These are phyloP conservation scores for Claviceps sp. DNA, from an alignment of 2,329 filamentous ascomycete genomes.

Conservation along the genomic window DNA sequence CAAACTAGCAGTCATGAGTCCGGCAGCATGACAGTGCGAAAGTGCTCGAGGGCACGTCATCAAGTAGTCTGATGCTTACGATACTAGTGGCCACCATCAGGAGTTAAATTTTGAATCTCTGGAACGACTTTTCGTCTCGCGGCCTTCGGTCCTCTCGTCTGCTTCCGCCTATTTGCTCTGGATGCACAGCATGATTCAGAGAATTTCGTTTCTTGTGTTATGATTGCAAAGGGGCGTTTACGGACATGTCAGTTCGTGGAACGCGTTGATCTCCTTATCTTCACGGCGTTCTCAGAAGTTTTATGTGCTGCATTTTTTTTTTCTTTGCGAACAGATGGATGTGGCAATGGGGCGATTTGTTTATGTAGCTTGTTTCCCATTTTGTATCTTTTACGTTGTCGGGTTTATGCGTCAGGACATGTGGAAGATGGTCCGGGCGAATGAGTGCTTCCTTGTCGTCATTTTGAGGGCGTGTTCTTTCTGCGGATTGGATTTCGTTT, in stretches of 20 bases:
- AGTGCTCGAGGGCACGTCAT: constrained; percentile 16
- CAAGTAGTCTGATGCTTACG: constrained; percentile 11
- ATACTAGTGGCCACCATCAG: constrained; percentile 2
- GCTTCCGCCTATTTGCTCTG: too few relatives aligned
- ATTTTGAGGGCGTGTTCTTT: too few relatives aligned
- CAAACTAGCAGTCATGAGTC: constrained; percentile 16
- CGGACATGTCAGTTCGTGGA: too few relatives aligned
- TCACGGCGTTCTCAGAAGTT: neutral
- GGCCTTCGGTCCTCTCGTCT: neutral
- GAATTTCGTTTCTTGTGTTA: too few relatives aligned
- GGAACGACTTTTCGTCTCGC: neutral
- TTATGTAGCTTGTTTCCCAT: too few relatives aligned
- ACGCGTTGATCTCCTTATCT: neutral
- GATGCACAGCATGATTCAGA: too few relatives aligned
- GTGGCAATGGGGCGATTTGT: neutral
- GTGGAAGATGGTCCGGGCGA: too few relatives aligned
- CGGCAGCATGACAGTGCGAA: constrained; percentile 26
- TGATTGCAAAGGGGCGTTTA: too few relatives aligned
- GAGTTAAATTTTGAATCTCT: neutral
- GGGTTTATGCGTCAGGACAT: neutral
- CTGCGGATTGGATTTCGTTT: too few relatives aligned
- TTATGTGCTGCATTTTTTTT: neutral
- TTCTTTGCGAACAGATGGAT: neutral
- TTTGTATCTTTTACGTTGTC: neutral
- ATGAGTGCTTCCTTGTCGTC: too few relatives aligned